Base-by-base conservation (phyloP, 2,329 filamentous ascomycete species). In the Calonectria pteridis region DNA sequence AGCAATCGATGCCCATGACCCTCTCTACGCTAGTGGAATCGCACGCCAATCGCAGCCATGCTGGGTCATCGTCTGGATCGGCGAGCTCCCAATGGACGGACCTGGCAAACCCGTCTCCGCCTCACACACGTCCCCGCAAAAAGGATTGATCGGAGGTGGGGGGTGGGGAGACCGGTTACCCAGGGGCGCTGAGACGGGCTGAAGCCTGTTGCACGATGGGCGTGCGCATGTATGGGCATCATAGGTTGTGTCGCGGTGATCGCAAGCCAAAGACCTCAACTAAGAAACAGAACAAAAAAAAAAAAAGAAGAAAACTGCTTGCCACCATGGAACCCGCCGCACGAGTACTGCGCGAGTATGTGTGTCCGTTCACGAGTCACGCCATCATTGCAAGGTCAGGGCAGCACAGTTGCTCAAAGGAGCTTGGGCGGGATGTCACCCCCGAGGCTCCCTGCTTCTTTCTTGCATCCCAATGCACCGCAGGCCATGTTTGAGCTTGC, bases 1-100 rank as follows among this genome's bases (percentile, higher is more conserved):
- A 50, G 67, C 67, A 35, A 69, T 35, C 40, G 67, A 69, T 40
- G 67, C 67, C 51, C 40, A 69, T 69, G 67, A 69, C 67, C 53
- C 43, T 43, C 37, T 28, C 43, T 29, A 55, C 49, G 43, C 28
- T n/a, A 18, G 66, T 68, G 66, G 66, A 53, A 53, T 59, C 37
- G 29, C 67, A 69, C 55, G 46, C 67, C 67, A 69, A 68, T 59
- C 37, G 33, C 50, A 68, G 31, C 51, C 35, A 59, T 35, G 29
- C 29, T 43, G 26, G 40, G 29, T 46, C 51, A 43, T 35, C 43
- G 50, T 46, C 43, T 35, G 67, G 67, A 69, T 69, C 53, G 40
- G 31, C 67, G 37, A 16, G 46, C 11, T 26, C 59, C 55, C 67
- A 69, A 62, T 50, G 67, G 55, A 20, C 28, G 28, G 43, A 33